Evolutionary conservation across 345 rosid genomes (phyloP).

Genomic region (Eucalyptus curtisii): DNA sequence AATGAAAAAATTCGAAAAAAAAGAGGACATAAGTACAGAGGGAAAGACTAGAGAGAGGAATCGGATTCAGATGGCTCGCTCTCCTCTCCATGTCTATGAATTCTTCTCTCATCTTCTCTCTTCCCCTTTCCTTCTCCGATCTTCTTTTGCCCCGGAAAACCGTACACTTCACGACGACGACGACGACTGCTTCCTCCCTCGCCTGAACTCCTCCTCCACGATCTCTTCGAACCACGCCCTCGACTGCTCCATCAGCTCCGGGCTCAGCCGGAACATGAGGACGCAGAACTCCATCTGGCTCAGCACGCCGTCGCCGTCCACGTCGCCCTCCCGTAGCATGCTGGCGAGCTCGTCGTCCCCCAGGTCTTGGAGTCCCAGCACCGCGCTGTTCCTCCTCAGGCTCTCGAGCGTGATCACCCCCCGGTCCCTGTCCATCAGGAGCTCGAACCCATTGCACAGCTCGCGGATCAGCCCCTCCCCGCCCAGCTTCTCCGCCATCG

Average conservation of each 20-base stretch:
- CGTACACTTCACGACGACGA: neutral
- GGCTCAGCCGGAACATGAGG: slow-evolving; percentile 51
- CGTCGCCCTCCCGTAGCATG: slow-evolving; percentile 45
- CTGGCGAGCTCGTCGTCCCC: slow-evolving; percentile 23
- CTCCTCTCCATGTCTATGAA: neutral
- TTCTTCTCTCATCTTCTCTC: neutral
- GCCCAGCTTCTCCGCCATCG: slow-evolving; percentile 44
- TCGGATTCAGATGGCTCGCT: neutral
- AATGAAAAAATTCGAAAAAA: neutral
- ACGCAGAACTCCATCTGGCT: slow-evolving; percentile 46
- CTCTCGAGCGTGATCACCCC: slow-evolving; percentile 40
- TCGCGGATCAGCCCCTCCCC: slow-evolving; percentile 40
- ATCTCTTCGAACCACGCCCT: slow-evolving; percentile 18
- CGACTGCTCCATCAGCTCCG: slow-evolving; percentile 43
- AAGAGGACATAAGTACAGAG: neutral
- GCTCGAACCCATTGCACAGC: slow-evolving; percentile 38
- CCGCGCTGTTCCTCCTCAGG: slow-evolving; percentile 26
- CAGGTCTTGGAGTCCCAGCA: slow-evolving; percentile 25
- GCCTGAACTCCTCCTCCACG: slow-evolving; percentile 5
- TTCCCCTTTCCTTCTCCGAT: neutral
- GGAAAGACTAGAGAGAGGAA: neutral
- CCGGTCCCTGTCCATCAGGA: slow-evolving; percentile 34
- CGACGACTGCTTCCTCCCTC: neutral
- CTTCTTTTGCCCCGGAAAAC: neutral
- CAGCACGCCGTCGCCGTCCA: slow-evolving; percentile 39